phyloP scores from a whole-genome alignment of 2,329 filamentous ascomycete species.

The Calonectria naviculata region DNA sequence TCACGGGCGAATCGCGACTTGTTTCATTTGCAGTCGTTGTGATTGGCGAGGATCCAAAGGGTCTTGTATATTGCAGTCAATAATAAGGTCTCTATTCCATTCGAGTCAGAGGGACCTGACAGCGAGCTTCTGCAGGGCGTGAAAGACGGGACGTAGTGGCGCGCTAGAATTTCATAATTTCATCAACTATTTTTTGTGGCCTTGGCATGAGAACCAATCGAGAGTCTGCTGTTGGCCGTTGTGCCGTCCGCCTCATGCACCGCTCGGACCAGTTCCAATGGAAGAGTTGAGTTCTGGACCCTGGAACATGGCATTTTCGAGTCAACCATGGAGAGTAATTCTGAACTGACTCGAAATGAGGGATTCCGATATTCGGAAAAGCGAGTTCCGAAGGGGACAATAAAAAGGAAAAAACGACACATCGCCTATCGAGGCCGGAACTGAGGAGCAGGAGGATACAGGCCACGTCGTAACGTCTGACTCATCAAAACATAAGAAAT shows the following conservation, averaged over 20 bases:
- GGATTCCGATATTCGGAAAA: too few species aligned
- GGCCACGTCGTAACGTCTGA: neutral
- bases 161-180: neutral
- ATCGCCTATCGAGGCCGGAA: too few species aligned
- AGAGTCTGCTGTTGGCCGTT: neutral
- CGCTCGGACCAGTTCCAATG: neutral
- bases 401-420: neutral
- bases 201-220: neutral
- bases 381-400: too few species aligned
- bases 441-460: neutral
- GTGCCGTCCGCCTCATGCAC: neutral
- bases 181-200: neutral
- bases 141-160: neutral
- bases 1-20: neutral
- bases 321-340: neutral
- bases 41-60: neutral
- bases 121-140: neutral
- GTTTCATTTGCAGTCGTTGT: neutral
- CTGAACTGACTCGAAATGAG: neutral
- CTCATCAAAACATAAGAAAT: neutral
- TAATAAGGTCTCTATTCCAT: neutral
- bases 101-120: neutral
- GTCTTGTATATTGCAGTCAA: neutral
- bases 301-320: neutral
- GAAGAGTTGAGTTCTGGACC: neutral